Evolutionary conservation across 2,329 filamentous ascomycete genomes (phyloP).

Genomic region (Colletotrichum sidae): DNA sequence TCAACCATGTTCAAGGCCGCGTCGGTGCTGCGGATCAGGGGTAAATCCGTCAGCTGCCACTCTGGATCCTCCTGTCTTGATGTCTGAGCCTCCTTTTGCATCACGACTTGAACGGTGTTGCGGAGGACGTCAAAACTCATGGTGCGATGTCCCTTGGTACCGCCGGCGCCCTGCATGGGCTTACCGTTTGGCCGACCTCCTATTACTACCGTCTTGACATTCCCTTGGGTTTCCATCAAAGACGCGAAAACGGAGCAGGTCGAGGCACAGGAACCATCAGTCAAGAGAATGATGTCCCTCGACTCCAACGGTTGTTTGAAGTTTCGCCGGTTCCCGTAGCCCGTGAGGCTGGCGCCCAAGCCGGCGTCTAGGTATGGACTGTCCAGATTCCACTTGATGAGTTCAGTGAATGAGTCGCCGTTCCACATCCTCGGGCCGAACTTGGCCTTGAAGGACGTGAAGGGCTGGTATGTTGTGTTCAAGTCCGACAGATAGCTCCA

Average conservation of each 20-base stretch:
- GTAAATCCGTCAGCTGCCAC: conserved; percentile 46
- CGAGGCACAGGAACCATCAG: conserved; percentile 69
- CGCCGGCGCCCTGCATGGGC: conserved; percentile 56
- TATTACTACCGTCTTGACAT: conserved; percentile 16
- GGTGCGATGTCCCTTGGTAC: conserved; percentile 57
- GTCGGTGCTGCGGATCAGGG: conserved; percentile 46
- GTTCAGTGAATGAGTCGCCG: conserved; percentile 64
- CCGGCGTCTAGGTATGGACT: conserved; percentile 55
- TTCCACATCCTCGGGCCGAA: conserved; percentile 53
- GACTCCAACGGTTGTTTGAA: conserved; percentile 65
- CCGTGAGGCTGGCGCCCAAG: conserved; percentile 59
- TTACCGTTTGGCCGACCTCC: conserved; percentile 45
- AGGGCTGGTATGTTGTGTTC: conserved; percentile 59
- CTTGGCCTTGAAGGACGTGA: conserved; percentile 59
- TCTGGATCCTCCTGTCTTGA: conserved; percentile 44
- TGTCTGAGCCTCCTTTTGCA: conserved; percentile 40
- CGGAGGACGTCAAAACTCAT: conserved; percentile 46
- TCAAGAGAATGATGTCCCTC: conserved; percentile 67
- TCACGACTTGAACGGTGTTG: not conserved
- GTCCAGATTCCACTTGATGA: conserved; percentile 63
- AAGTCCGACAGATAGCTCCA: conserved; percentile 55
- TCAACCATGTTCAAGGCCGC: conserved; percentile 53
- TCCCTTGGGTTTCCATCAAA: conserved; percentile 53
- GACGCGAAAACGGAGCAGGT: conserved; percentile 68
- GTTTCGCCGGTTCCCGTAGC: conserved; percentile 60